These are phyloP conservation scores for Lachnellula arida DNA, from an alignment of 2,329 filamentous ascomycete genomes.

Conservation along the genomic window DNA sequence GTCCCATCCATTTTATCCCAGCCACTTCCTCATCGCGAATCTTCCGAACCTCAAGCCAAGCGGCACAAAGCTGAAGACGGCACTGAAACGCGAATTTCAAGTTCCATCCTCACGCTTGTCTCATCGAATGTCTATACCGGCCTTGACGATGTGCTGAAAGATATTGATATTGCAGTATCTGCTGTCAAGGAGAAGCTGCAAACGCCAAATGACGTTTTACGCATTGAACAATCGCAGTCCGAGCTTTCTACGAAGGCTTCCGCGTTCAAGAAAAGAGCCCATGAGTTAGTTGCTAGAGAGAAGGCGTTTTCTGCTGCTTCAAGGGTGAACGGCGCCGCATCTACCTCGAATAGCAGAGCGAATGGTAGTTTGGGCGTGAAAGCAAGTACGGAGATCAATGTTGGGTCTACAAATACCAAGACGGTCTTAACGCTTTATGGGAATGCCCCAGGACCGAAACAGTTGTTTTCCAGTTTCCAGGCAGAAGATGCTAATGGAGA, in stretches of 20 bases:
- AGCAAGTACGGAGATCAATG: constrained; percentile 29
- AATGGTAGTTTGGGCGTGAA: constrained; percentile 18
- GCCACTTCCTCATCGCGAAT: constrained; percentile 41
- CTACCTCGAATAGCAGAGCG: constrained; percentile 6
- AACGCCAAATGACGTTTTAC: constrained; percentile 28
- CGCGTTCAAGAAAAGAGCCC: constrained; percentile 56
- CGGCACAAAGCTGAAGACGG: constrained; percentile 52
- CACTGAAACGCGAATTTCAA: constrained; percentile 41
- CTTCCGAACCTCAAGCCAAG: constrained; percentile 53
- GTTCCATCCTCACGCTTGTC: constrained; percentile 37
- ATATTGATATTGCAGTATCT: constrained; percentile 47
- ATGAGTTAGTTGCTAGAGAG: constrained; percentile 59
- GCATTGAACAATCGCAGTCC: constrained; percentile 23
- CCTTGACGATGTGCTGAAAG: constrained; percentile 61
- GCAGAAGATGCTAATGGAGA: constrained; percentile 32
- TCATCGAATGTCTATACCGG: constrained; percentile 48
- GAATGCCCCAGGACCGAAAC: constrained; percentile 66
- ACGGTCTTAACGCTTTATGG: constrained; percentile 73
- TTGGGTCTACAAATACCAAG: constrained; percentile 42
- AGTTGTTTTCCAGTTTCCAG: constrained; percentile 83
- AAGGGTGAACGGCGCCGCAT: constrained; percentile 17
- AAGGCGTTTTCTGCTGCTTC: constrained; percentile 45
- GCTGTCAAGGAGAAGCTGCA: constrained; percentile 46
- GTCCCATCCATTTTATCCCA: constrained; percentile 52
- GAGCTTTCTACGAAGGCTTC: constrained; percentile 26